Conservation (phyloP, 148 eudicot species). For the Euryodendron excelsum region DNA sequence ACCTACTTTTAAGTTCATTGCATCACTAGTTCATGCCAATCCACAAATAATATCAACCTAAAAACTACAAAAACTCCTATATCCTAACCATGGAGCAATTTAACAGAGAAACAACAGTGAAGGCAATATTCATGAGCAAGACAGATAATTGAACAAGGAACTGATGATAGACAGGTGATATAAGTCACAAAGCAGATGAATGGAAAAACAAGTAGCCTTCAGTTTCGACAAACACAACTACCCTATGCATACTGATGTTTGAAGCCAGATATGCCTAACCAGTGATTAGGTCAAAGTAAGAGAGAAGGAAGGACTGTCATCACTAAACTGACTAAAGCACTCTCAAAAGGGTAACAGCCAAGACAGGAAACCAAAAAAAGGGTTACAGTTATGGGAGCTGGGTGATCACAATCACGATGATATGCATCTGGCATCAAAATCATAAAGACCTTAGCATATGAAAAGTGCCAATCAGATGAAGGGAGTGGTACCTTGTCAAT, state of each 20-base stretch:
- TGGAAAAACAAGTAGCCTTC: not conserved
- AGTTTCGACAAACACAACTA: not conserved
- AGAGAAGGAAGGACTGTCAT: not conserved
- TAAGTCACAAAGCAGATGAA: no score
- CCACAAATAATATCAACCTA: no score
- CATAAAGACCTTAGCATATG: not conserved
- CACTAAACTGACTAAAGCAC: not conserved
- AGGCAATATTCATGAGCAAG: no score
- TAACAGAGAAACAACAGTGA: no score
- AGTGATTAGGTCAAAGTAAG: not conserved
- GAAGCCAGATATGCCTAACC: not conserved
- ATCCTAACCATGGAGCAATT: no score
- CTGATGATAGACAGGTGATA: no score
- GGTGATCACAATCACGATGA: not conserved
- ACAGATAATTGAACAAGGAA: no score
- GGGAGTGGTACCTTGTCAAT: slow-evolving; percentile 53
- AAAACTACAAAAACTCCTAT: no score
- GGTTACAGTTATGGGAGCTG: not conserved
- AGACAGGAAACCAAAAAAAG: not conserved
- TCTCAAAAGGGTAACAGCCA: slow-evolving; percentile 1
- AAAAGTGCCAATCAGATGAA: not conserved
- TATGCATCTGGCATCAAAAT: not conserved
- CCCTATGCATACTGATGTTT: not conserved
- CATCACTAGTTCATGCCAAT: no score
- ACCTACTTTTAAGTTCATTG: no score